phyloP scores from a whole-genome alignment of 2,329 filamentous ascomycete genomes.

The Botrytis paeoniae region DNA sequence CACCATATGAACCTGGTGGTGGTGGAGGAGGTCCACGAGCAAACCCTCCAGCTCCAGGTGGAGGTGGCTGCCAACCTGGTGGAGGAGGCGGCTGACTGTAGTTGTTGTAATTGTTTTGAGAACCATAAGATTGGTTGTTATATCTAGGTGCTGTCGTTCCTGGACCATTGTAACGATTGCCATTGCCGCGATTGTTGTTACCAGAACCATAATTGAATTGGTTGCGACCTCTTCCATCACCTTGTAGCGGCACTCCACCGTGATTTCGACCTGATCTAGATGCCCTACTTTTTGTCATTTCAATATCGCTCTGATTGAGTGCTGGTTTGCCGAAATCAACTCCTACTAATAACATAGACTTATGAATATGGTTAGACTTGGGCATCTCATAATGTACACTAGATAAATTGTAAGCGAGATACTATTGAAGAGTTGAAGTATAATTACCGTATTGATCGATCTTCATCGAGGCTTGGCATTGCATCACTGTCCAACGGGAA shows the following conservation, averaged over 20 bases:
- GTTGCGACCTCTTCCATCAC: slow-evolving; percentile 47
- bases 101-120: slow-evolving; percentile 26
- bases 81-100: slow-evolving; percentile 32
- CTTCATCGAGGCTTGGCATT: slow-evolving; percentile 77
- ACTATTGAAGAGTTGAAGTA: neutral
- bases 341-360: slow-evolving; percentile 89
- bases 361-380: slow-evolving; percentile 68
- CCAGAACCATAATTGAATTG: slow-evolving; percentile 52
- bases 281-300: slow-evolving; percentile 65
- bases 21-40: slow-evolving; percentile 47
- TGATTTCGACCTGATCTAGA: slow-evolving; percentile 64
- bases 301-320: slow-evolving; percentile 73
- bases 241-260: slow-evolving; percentile 62
- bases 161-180: slow-evolving; percentile 14
- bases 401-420: slow-evolving; percentile 29
- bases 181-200: slow-evolving; percentile 26
- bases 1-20: slow-evolving; percentile 38
- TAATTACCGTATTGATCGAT: slow-evolving; percentile 77
- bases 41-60: slow-evolving; percentile 46
- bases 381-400: slow-evolving; percentile 89
- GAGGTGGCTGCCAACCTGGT: slow-evolving; percentile 44
- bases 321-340: slow-evolving; percentile 69
- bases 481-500: slow-evolving; percentile 71
- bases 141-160: slow-evolving; percentile 16
- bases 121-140: slow-evolving; percentile 17